Base-by-base conservation (phyloP, 2,329 filamentous ascomycete species). In the Alternaria triticimaculans region DNA sequence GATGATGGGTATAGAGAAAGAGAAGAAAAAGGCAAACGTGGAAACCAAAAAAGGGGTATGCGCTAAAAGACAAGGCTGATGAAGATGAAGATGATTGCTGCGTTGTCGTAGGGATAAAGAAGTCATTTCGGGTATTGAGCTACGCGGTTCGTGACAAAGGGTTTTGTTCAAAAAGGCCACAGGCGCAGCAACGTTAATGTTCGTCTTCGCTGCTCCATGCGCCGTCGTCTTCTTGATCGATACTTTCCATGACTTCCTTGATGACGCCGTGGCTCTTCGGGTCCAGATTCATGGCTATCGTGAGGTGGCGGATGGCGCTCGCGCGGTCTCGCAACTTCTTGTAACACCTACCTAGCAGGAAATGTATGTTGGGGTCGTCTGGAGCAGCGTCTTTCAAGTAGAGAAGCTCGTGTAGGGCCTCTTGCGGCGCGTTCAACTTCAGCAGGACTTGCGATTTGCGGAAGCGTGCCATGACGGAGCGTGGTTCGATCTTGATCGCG, bases 221-320 rank as follows among this genome's bases (percentile, higher is more conserved):
- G 4, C 65, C 77, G 60, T 85, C 85, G 21, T 87, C 86, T 64
- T 92, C 90, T 60, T 94, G 90, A 74, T 97, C 93, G 62, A 98
- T 87, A 72, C 90, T 91, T 83, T 98, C 95, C 83, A 99, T 97
- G 18, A 93, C 94, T 78, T 97, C 94, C 82, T 98, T 99, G 81
- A 99, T 97, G 80, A 94, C 91, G 67, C 92, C 91, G 69, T 93
- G 94, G 72, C 95, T 95, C 90, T 98, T 98, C 28, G 95, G 96
- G 84, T 99, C 96, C 75, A 99, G 83, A 80, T 97, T 97, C 76
- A 98, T 84, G 18, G 96, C 96, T 79, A 94, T 95, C 7, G 96
- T 99, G 78, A 97, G 97, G 80, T 97, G 93, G 63, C 91, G 90
- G 63, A 99, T 92, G n/a, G 96, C 94, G 72, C 89, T 87, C 65